Conservation (phyloP, 2,329 filamentous ascomycete species). For the Hymenoscyphus linearis region DNA sequence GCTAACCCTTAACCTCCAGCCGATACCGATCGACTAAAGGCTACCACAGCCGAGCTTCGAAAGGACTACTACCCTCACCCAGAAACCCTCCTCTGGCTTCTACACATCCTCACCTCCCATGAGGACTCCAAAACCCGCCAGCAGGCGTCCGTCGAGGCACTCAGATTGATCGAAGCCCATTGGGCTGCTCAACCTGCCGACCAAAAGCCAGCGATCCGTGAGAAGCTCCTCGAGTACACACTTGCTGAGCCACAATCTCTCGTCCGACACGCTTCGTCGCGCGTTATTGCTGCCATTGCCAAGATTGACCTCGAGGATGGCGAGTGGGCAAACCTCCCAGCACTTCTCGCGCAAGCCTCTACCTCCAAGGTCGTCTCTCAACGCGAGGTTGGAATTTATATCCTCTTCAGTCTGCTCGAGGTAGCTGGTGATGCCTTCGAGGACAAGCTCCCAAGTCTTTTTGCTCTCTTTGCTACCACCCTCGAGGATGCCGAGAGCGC, state of each 20-base stretch:
- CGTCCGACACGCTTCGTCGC: constrained; percentile 79
- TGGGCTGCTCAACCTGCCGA: constrained; percentile 70
- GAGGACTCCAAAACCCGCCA: constrained; percentile 61
- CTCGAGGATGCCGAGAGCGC: constrained; percentile 87
- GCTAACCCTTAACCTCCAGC: constrained; percentile 46
- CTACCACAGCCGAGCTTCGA: constrained; percentile 82
- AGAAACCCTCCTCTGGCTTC: constrained; percentile 75
- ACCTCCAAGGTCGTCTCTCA: constrained; percentile 70
- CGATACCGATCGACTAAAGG: constrained; percentile 83
- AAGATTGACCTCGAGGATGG: constrained; percentile 81
- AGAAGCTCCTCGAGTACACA: constrained; percentile 77
- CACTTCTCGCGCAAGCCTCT: constrained; percentile 72
- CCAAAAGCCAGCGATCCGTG: constrained; percentile 75
- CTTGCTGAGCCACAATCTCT: constrained; percentile 72
- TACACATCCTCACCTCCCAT: constrained; percentile 83
- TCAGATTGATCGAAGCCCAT: constrained; percentile 77
- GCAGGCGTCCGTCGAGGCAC: constrained; percentile 84
- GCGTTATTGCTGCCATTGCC: constrained; percentile 82
- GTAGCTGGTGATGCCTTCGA: constrained; percentile 78
- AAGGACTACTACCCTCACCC: constrained; percentile 89
- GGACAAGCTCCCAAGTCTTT: constrained; percentile 73
- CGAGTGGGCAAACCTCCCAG: constrained; percentile 77
- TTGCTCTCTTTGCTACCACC: constrained; percentile 77
- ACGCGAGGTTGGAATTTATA: constrained; percentile 87
- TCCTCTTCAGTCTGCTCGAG: constrained; percentile 88